Base-by-base conservation (phyloP, 345 rosid species). In the Mangifera indica region DNA sequence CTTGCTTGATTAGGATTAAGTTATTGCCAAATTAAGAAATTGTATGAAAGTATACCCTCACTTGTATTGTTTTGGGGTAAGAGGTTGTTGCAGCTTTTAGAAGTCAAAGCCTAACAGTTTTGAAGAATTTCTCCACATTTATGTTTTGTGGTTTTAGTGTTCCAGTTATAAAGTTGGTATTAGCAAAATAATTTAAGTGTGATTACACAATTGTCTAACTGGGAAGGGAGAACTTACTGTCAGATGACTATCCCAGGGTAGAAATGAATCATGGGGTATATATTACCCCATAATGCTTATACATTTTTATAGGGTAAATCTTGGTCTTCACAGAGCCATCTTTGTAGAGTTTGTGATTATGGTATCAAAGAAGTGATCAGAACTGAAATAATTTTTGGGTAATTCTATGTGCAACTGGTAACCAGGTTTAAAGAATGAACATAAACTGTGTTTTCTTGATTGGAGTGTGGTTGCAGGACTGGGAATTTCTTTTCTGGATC, bases 1-100 rank as follows among this genome's bases (percentile, higher is more conserved):
- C 66, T 65, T 29, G 29, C 37, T 34, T 70, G 66, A 53, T 57
- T 74, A 67, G 44, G 15, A 53, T 52, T 55, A 32, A 52, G 22
- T 14, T 48, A 8, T 60, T 65, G 10, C 22, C 7, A 14, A 53
- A 67, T 40, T 45, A 45, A 60, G 17, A 48, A 57, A 37, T 63
- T 37, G 9, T 37, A 37, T 37, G 42, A 37, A 37, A 37, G 10
- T 53, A 20, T n/a, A 20, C 42, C 2, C n/a, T 6, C 49, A 13
- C 20, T 6, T 40, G 18, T 20, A 8, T 67, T 1, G 24, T 53
- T 53, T 54, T 67, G 63, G 68, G 48, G 18, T 9, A 9, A 49
- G 42, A 48, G 37, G 57, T 26, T 48, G 17, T 9, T 48, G 15
- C 24, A 4, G n/a, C 48, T 32, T 10, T 51, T 9, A 45, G 29